phyloP scores from a whole-genome alignment of 2,329 filamentous ascomycete species.

The Neophaeococcomyces aloes region DNA sequence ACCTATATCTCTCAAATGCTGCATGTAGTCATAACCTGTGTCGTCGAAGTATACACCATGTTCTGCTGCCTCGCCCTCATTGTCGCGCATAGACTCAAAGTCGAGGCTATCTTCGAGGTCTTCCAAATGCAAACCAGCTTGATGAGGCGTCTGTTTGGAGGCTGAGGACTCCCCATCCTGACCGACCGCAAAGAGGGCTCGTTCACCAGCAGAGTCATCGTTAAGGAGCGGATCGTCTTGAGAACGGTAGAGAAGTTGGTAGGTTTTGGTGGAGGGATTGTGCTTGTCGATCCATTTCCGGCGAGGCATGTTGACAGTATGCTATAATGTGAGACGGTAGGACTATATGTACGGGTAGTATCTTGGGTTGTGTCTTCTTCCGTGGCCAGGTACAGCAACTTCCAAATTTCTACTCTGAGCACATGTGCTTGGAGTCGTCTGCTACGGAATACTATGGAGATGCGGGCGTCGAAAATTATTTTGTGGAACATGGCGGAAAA shows the following conservation, averaged over 20 bases:
- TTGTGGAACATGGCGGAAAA: too few relatives aligned
- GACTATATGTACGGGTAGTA: too few relatives aligned
- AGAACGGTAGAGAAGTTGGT: conserved; percentile 85
- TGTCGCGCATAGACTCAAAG: conserved; percentile 57
- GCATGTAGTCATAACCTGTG: conserved; percentile 97
- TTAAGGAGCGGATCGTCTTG: conserved; percentile 97
- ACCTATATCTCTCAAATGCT: conserved; percentile 86
- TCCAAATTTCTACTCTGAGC: too few relatives aligned
- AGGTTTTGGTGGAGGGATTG: conserved; percentile 63
- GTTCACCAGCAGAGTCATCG: conserved; percentile 75
- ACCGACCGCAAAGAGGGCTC: conserved; percentile 67
- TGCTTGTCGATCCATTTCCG: conserved; percentile 85
- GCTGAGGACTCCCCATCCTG: conserved; percentile 25
- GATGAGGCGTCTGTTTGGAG: conserved; percentile 25
- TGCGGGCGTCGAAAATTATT: too few relatives aligned
- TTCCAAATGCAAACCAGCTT: conserved; percentile 49
- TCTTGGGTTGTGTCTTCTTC: too few relatives aligned
- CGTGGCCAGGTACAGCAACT: too few relatives aligned
- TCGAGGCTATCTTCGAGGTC: conserved; percentile 69
- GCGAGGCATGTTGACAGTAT: conserved; percentile 34
- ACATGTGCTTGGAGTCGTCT: too few relatives aligned
- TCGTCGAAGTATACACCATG: conserved; percentile 94
- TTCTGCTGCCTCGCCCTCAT: conserved; percentile 92
- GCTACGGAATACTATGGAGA: too few relatives aligned
- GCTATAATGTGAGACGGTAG: too few relatives aligned